A percentile compares a stretch with the other conserved stretches of the same genome.
These are phyloP conservation scores for Kodamaea plutei DNA, from an alignment of 1,139 yeast species.

Conservation along the genomic window DNA sequence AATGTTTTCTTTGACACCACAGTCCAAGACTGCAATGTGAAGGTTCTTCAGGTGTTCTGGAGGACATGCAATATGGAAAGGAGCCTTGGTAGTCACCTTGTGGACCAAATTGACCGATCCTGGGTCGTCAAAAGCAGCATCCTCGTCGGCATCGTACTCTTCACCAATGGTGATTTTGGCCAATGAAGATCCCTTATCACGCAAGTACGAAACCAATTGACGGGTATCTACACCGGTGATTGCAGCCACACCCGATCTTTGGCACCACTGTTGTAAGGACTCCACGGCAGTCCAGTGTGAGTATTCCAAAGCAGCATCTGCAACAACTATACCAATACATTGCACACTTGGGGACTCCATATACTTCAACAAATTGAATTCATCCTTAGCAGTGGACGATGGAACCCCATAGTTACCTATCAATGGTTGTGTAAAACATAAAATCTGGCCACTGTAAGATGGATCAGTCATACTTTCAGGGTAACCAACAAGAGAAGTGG, in stretches of 20 bases:
- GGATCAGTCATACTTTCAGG: constrained; percentile 99
- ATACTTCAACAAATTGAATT: constrained; percentile 78
- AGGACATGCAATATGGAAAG: constrained; percentile 79
- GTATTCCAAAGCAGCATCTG: constrained; percentile 90
- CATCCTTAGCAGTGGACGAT: constrained; percentile 72
- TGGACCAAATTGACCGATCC: constrained; percentile 86
- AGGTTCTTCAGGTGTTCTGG: constrained; percentile 51
- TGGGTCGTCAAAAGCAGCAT: constrained; percentile 91
- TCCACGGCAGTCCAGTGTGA: constrained; percentile 99
- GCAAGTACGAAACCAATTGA: constrained; percentile 82
- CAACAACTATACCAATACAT: constrained; percentile 93
- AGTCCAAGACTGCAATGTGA: constrained; percentile 91
- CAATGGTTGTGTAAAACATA: constrained; percentile 94
- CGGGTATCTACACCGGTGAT: constrained; percentile 97
- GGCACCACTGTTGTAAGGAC: constrained; percentile 92
- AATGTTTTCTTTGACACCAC: constrained; percentile 97
- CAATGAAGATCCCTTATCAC: constrained; percentile 93
- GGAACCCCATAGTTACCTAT: constrained; percentile 99
- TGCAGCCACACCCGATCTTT: constrained; percentile 94
- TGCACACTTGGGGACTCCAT: constrained; percentile 90
- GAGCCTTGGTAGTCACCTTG: constrained; percentile 91
- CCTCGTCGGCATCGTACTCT: constrained; percentile 86
- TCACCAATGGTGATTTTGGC: constrained; percentile 89
- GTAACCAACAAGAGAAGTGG: constrained; percentile 95
- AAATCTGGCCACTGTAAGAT: constrained; percentile 90